Base-by-base conservation (phyloP, 192 early-diverging fungal genomes). In the Coemansia sp. region DNA sequence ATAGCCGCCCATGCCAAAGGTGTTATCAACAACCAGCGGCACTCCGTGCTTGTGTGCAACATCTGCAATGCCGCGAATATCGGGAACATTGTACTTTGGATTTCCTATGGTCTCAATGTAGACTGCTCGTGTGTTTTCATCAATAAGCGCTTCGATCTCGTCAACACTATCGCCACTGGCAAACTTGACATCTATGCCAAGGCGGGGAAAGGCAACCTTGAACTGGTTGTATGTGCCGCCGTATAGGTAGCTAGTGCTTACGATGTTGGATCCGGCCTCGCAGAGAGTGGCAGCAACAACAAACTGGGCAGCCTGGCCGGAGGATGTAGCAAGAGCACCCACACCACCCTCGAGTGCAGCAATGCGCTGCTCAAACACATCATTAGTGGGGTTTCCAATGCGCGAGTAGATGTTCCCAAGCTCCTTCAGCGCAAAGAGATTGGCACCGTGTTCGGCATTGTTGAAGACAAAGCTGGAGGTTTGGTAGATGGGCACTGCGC, bases 11-110 rank as follows among this genome's bases (percentile, higher is more conserved):
- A 92, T 91, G 65, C 96, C 96, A 75, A 96, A 98, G 0, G 96
- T 98, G 85, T 98, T 98, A 85, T 98, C 96, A 26, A 98, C 96
- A 61, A 98, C 85, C 52, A 98, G 80, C 46, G 96, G 96, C 45
- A 98, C 83, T 21, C 93, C 93, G 57, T 90, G 86, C 18, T 84
- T 80, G 63, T 98, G 92, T 47, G 91, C 91, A 26, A 92, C 83
- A 45, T 91, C 86, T 22, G 95, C 89, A 59, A 98, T 90, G 16
- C 86, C 90, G 58, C 83, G 80, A 71, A 96, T 92, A 63, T 98
- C 93, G 8, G 94, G 92, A 6, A 98, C 88, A 73, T 90, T 89
- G 87, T 91, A 93, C 62, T 89, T 87, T 22, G 96, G 96, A 79
- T 98, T 98, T 40, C 93, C 94, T 61, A 98, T 90, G 42, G 88